Percentiles rank a stretch among this genome's conserved stretches.
These are phyloP conservation scores for Gossypium australe DNA, from an alignment of 345 rosid genomes.

Conservation along the genomic window DNA sequence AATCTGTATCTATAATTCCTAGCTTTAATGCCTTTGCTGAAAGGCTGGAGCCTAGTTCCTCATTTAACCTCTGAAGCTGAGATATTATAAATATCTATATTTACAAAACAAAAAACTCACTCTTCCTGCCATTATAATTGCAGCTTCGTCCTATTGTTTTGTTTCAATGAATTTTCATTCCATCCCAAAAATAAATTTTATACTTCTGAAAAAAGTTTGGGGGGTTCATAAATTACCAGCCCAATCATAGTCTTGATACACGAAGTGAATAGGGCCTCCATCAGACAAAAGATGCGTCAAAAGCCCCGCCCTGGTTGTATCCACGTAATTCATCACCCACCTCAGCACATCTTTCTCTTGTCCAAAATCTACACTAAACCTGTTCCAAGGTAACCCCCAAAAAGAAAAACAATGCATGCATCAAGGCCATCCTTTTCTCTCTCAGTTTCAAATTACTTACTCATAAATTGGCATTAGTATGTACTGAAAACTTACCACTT, in stretches of 20 bases:
- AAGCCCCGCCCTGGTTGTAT: slow-evolving; percentile 70
- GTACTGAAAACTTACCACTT: slow-evolving; percentile 51
- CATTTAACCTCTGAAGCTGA: not conserved
- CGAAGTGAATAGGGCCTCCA: slow-evolving; percentile 54
- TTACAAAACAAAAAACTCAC: not conserved
- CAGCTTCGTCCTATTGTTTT: not conserved
- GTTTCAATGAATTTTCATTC: not conserved
- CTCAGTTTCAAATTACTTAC: too few species aligned
- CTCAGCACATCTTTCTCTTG: slow-evolving; percentile 60
- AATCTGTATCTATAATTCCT: not conserved
- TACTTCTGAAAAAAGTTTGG: not conserved
- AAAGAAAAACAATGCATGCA: not conserved
- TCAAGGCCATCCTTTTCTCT: not conserved
- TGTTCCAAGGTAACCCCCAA: slow-evolving; percentile 15
- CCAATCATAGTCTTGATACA: slow-evolving; percentile 79
- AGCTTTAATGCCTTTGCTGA: not conserved
- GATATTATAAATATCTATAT: not conserved
- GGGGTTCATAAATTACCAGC: slow-evolving; percentile 36
- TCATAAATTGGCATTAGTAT: too few species aligned
- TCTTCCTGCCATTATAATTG: not conserved
- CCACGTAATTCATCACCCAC: slow-evolving; percentile 72
- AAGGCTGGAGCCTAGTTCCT: not conserved
- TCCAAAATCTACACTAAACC: slow-evolving; percentile 71
- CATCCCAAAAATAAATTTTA: not conserved
- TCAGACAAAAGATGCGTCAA: slow-evolving; percentile 69